Evolutionary conservation across 2,329 filamentous ascomycete genomes (phyloP).

Genomic region (Penicillium sp.): DNA sequence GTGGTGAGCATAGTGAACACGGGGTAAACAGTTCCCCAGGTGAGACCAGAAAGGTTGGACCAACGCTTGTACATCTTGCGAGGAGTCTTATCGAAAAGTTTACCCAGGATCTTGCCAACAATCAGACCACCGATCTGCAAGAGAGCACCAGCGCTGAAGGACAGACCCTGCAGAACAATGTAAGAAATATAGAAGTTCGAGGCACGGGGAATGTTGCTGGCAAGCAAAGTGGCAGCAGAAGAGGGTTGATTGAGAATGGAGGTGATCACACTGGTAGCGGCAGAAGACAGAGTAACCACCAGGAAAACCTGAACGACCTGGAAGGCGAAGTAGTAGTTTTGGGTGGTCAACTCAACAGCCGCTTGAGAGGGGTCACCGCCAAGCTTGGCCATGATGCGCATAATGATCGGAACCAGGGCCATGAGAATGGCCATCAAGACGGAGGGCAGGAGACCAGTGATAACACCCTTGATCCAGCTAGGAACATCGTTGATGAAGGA

Average conservation of each 20-base stretch:
- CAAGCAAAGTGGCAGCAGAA: slow-evolving; percentile 64
- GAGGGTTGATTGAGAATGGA: slow-evolving; percentile 65
- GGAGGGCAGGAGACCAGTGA: slow-evolving; percentile 81
- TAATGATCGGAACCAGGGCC: slow-evolving; percentile 78
- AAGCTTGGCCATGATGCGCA: slow-evolving; percentile 75
- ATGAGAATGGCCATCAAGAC: slow-evolving; percentile 79
- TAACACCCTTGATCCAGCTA: slow-evolving; percentile 69
- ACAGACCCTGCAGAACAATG: slow-evolving; percentile 87
- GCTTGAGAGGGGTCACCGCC: slow-evolving; percentile 78
- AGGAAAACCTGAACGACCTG: slow-evolving; percentile 86
- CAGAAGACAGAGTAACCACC: slow-evolving; percentile 77
- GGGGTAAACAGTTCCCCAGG: slow-evolving; percentile 82
- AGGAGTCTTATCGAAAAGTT: slow-evolving; percentile 73
- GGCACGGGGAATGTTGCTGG: slow-evolving; percentile 72
- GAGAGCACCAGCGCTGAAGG: slow-evolving; percentile 71
- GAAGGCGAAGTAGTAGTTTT: slow-evolving; percentile 79
- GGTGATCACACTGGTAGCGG: slow-evolving; percentile 69
- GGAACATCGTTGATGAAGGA: slow-evolving; percentile 74
- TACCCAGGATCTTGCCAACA: slow-evolving; percentile 72
- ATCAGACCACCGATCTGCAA: slow-evolving; percentile 74
- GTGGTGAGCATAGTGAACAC: slow-evolving; percentile 79
- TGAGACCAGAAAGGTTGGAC: slow-evolving; percentile 69
- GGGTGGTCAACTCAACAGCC: slow-evolving; percentile 81
- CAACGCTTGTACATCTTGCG: slow-evolving; percentile 78
- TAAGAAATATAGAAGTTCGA: slow-evolving; percentile 97